Base-by-base conservation (phyloP, 306 rosid species). In the Canavalia ensiformis region DNA sequence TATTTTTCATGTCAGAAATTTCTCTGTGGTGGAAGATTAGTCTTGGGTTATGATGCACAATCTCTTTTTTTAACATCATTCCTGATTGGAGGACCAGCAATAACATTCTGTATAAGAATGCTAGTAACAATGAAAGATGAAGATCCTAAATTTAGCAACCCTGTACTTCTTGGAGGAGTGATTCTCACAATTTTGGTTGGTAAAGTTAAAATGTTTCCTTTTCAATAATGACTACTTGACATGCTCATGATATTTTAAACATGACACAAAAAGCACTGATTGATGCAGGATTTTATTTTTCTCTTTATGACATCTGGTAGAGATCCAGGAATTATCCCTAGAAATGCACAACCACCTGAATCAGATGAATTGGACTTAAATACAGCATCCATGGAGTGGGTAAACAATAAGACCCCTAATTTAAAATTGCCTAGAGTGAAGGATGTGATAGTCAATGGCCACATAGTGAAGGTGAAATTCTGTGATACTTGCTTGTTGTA, bases 251-350 rank as follows among this genome's bases (percentile, higher is more conserved):
- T 72, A 57, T 75, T 77, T n/a, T 55, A 79, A 75, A 77, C 80
- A 54, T 71, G 72, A 68, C 47, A 28, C 76, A 50, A 68, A 29
- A 18, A 18, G 25, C 25, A n/a, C n/a, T 76, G 41, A 46, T 83
- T 85, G 74, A 45, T 70, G 87, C 92, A 94, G 97, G 91, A 73
- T 88, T 95, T 95, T 81, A 13, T 45, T 62, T 95, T 92, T 90
- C 97, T 95, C 44, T 89, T 89, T 82, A 72, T 95, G 92, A 94
- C 98, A 55, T 94, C 92, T 25, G 86, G 94, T 87, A 80, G 96
- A 90, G 98, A 94, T 89, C 98, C 98, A 13, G 98, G 98, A 72
- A 94, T 94, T 66, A 83, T 94, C 74, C 96, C 96, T 3, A 89
- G 98, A 74, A 94, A 88, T 86, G 78, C 93, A 0, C 76, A 56